phyloP scores from a whole-genome alignment of 1,284 basidiomycete species.

The Testicularia cyperi region DNA sequence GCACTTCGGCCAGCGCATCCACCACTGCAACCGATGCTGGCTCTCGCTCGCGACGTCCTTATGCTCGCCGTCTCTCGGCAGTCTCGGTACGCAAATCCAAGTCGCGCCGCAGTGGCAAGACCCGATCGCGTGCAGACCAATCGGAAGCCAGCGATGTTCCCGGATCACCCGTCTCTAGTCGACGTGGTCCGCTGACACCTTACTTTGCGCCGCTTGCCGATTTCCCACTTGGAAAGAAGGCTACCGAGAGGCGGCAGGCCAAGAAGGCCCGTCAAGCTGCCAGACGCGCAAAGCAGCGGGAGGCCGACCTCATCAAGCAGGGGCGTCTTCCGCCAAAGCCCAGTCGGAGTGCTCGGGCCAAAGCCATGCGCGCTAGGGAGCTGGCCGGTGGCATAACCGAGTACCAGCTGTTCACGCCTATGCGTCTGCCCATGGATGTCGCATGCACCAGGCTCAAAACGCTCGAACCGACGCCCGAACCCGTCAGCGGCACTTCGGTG shows the following conservation, averaged over 20 bases:
- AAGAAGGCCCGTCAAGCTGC: slow-evolving; percentile 31
- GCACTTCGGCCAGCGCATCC: slow-evolving; percentile 16
- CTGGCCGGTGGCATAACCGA: slow-evolving; percentile 56
- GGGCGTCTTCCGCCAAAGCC: slow-evolving; percentile 43
- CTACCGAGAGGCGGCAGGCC: slow-evolving; percentile 16
- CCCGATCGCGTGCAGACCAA: slow-evolving; percentile 22
- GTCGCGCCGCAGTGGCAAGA: slow-evolving; percentile 10
- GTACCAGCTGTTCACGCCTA: slow-evolving; percentile 54
- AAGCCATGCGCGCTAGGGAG: slow-evolving; percentile 49
- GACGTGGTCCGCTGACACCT: slow-evolving; percentile 29
- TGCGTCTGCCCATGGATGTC: slow-evolving; percentile 39
- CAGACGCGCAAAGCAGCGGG: slow-evolving; percentile 33
- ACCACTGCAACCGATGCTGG: slow-evolving; percentile 21
- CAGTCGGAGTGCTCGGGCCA: slow-evolving; percentile 52
- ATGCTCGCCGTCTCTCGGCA: slow-evolving; percentile 24
- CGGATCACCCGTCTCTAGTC: slow-evolving; percentile 22
- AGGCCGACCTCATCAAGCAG: slow-evolving; percentile 31
- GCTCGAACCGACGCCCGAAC: slow-evolving; percentile 15
- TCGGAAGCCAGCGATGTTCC: slow-evolving; percentile 27
- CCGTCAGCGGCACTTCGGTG: slow-evolving; percentile 9
- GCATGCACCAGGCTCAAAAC: slow-evolving; percentile 20
- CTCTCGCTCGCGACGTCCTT: slow-evolving; percentile 21
- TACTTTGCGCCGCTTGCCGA: slow-evolving; percentile 35
- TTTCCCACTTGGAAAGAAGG: slow-evolving; percentile 28
- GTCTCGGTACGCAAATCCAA: slow-evolving; percentile 10